These are phyloP conservation scores for Prosopis cineraria DNA, from an alignment of 306 rosid genomes.

Conservation along the genomic window DNA sequence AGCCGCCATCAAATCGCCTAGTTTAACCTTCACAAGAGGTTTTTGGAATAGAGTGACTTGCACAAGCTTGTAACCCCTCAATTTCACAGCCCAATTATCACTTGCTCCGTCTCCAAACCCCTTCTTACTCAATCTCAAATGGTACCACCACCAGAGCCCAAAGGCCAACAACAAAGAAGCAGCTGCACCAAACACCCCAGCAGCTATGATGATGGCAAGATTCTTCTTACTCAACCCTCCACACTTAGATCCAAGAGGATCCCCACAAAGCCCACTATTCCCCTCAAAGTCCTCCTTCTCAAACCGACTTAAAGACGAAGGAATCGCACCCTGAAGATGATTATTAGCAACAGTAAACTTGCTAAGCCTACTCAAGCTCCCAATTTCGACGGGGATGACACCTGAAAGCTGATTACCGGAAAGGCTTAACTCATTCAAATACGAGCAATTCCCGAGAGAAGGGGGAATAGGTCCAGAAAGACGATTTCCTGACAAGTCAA, in stretches of 20 bases:
- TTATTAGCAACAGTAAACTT: slow-evolving; percentile 72
- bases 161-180: slow-evolving; percentile 72
- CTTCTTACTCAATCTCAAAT: slow-evolving; percentile 56
- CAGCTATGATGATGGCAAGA: slow-evolving; percentile 86
- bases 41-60: slow-evolving; percentile 90
- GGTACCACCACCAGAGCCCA: slow-evolving; percentile 97
- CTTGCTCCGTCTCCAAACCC: slow-evolving; percentile 44
- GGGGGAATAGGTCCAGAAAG: slow-evolving; percentile 62
- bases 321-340: slow-evolving; percentile 62
- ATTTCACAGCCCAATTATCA: slow-evolving; percentile 80
- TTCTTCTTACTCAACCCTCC: slow-evolving; percentile 86
- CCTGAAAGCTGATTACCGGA: slow-evolving; percentile 62
- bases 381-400: slow-evolving; percentile 59
- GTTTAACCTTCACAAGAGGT: slow-evolving; percentile 86
- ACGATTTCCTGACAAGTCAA: slow-evolving; percentile 63
- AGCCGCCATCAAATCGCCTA: slow-evolving; percentile 91
- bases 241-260: slow-evolving; percentile 75
- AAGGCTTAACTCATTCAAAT: slow-evolving; percentile 57
- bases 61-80: slow-evolving; percentile 74
- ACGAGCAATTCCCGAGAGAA: slow-evolving; percentile 54
- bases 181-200: slow-evolving; percentile 96
- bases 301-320: slow-evolving; percentile 40
- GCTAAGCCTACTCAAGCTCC: slow-evolving; percentile 57
- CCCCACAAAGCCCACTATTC: slow-evolving; percentile 76
- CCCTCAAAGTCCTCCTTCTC: slow-evolving; percentile 56